These are phyloP conservation scores for Trichoderma sp. DNA, from an alignment of 2,329 filamentous ascomycete genomes.

Conservation along the genomic window DNA sequence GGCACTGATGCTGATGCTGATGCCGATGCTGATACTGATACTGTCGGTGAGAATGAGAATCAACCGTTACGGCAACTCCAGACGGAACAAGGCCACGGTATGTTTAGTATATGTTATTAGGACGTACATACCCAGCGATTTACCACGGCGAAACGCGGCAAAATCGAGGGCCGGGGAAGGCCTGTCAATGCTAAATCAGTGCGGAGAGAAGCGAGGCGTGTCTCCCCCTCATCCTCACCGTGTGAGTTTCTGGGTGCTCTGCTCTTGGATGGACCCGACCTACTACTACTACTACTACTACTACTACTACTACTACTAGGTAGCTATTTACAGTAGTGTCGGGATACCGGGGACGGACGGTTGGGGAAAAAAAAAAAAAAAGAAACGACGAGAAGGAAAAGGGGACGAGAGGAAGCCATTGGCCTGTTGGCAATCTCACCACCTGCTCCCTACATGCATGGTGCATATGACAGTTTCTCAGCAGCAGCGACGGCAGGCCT, in stretches of 20 bases:
- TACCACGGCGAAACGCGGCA: not conserved
- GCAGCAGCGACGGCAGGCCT: not conserved
- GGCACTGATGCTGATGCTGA: not conserved
- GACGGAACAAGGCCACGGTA: not conserved
- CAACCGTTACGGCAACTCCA: not conserved
- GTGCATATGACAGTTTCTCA: not conserved
- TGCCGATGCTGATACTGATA: not conserved
- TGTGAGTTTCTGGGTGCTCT: not conserved
- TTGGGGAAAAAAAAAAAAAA: not conserved
- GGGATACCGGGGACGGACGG: not conserved
- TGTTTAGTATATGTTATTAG: too few relatives aligned
- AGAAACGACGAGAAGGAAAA: not conserved
- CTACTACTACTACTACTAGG: too few relatives aligned
- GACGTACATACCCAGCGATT: too few relatives aligned
- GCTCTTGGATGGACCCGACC: too few relatives aligned
- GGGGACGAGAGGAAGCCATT: not conserved
- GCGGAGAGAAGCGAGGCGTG: slow-evolving; percentile 12
- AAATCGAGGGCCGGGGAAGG: not conserved
- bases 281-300: too few relatives aligned
- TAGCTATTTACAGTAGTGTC: too few relatives aligned
- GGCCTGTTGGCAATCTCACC: not conserved
- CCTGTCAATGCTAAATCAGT: slow-evolving; percentile 15
- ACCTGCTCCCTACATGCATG: slow-evolving; percentile 4
- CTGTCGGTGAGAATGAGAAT: not conserved
- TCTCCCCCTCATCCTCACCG: not conserved